Conservation (phyloP, 2,329 filamentous ascomycete genomes). For the Hymenoscyphus repandus region DNA sequence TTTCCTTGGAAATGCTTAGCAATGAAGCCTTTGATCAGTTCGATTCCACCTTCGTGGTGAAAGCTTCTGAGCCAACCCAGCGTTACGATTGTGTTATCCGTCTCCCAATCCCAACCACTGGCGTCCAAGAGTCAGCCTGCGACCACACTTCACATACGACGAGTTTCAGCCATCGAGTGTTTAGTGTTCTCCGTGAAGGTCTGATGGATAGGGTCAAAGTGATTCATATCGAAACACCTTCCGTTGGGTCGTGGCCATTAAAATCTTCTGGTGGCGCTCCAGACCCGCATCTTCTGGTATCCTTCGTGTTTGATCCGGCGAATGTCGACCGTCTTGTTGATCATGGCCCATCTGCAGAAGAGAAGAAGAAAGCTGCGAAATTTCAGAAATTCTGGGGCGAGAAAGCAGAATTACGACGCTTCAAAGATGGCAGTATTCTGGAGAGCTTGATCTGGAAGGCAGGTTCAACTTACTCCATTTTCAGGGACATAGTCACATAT, state of each 20-base stretch:
- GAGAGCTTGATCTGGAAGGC: conserved; percentile 87
- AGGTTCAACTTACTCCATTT: conserved; percentile 55
- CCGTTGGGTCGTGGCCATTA: conserved; percentile 41
- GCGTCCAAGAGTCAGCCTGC: conserved; percentile 11
- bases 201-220: conserved; percentile 69
- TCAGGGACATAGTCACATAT: conserved; percentile 74
- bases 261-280: conserved; percentile 33
- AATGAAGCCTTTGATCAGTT: conserved; percentile 75
- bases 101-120: conserved; percentile 11
- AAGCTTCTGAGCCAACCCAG: conserved; percentile 48
- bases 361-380: conserved; percentile 72
- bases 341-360: conserved; percentile 79
- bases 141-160: conserved; percentile 25
- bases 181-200: conserved; percentile 62
- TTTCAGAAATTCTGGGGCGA: conserved; percentile 95
- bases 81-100: conserved; percentile 47
- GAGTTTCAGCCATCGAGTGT: conserved; percentile 49
- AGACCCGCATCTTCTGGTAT: conserved; percentile 48
- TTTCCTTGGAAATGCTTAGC: conserved; percentile 69
- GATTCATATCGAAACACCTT: conserved; percentile 51
- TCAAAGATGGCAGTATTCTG: conserved; percentile 89
- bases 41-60: conserved; percentile 73
- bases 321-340: conserved; percentile 76
- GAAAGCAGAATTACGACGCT: conserved; percentile 85
- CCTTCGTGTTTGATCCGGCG: conserved; percentile 66